Evolutionary conservation across 768 basidiomycete species (phyloP).

Genomic region (Xerocomellus intermedius): DNA sequence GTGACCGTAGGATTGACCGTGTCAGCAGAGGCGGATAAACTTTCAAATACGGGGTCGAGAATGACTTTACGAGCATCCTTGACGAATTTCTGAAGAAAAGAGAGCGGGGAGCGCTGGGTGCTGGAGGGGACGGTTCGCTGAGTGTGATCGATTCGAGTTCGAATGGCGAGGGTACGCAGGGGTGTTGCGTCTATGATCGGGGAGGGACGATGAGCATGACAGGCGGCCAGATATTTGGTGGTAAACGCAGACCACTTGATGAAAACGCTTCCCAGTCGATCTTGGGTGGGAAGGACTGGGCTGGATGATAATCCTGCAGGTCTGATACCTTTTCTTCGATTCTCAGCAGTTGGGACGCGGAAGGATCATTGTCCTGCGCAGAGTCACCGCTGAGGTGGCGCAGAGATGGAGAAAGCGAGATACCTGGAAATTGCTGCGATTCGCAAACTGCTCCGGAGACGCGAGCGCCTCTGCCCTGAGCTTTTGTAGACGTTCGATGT

Average conservation of each 20-base stretch:
- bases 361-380: constrained; percentile 10
- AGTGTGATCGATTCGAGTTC: constrained; percentile 36
- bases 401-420: constrained; percentile 4
- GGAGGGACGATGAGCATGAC: constrained; percentile 8
- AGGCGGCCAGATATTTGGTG: neutral
- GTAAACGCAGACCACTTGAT: constrained; percentile 45
- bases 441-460: constrained; percentile 35
- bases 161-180: constrained; percentile 46
- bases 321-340: constrained; percentile 41
- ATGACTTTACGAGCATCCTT: constrained; percentile 49
- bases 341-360: constrained; percentile 31
- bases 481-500: constrained; percentile 55
- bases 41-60: constrained; percentile 43
- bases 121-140: constrained; percentile 39
- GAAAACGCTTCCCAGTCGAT: constrained; percentile 66
- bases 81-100: constrained; percentile 58
- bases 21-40: constrained; percentile 18
- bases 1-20: constrained; percentile 27
- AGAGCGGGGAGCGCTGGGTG: constrained; percentile 45
- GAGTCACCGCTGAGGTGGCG: constrained; percentile 22
- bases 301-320: constrained; percentile 42
- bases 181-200: constrained; percentile 49
- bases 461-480: constrained; percentile 41
- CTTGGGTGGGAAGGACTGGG: constrained; percentile 40
- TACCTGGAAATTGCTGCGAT: constrained; percentile 37